phyloP scores from a whole-genome alignment of 129 eudicot genomes.

The Solidago caesia region DNA sequence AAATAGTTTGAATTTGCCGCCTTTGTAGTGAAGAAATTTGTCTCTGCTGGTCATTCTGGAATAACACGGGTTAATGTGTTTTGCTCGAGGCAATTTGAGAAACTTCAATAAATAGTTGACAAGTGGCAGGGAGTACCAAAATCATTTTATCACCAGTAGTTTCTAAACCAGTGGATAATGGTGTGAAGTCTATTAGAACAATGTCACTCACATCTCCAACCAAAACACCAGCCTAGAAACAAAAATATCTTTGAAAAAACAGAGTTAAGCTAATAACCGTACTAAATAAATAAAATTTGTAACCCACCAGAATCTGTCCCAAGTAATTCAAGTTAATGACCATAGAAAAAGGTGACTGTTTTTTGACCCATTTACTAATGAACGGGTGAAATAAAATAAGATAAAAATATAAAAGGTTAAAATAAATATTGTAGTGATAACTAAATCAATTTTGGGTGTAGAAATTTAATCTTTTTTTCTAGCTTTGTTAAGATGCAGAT shows the following conservation, averaged over 20 bases:
- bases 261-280: no score
- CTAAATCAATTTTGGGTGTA: no score
- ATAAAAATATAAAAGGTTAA: no score
- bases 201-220: conserved; percentile 96
- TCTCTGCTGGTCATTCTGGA: conserved; percentile 3
- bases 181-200: conserved; percentile 92
- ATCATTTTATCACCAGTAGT: conserved; percentile 99
- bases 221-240: conserved; percentile 85
- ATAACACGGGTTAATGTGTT: neutral
- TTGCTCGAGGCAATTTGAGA: conserved; percentile 64
- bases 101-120: conserved; percentile 68
- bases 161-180: conserved; percentile 87
- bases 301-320: neutral
- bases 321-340: neutral
- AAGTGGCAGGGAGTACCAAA: conserved; percentile 79
- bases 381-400: no score
- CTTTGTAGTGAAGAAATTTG: neutral
- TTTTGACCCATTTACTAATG: no score
- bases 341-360: no score
- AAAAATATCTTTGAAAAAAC: neutral
- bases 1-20: neutral
- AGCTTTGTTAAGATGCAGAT: no score
- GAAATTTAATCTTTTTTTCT: no score
- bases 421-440: no score
- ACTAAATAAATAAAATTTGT: neutral